These are phyloP conservation scores for Xylariaceae sp. DNA, from an alignment of 2,329 filamentous ascomycete genomes.

Conservation along the genomic window DNA sequence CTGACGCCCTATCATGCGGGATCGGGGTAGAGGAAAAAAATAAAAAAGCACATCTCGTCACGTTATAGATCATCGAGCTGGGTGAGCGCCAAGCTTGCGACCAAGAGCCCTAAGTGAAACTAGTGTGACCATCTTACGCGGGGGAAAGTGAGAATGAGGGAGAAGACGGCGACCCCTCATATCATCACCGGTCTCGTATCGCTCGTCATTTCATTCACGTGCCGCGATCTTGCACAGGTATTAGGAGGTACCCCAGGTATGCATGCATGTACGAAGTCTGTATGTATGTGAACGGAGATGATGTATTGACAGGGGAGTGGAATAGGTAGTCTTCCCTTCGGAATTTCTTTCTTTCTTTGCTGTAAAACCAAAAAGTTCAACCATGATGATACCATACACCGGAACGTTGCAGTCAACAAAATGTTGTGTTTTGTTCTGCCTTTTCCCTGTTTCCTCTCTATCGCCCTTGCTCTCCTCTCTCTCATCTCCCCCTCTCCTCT, in stretches of 20 bases:
- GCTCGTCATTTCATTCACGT: neutral
- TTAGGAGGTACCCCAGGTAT: neutral
- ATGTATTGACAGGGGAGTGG: slow-evolving; percentile 7
- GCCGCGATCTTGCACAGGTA: too few relatives aligned
- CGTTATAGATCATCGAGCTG: neutral
- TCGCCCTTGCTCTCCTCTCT: neutral
- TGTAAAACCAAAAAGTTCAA: neutral
- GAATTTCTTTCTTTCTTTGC: slow-evolving; percentile 6
- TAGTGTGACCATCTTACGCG: neutral
- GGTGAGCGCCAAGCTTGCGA: slow-evolving; percentile 7
- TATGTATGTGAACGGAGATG: neutral
- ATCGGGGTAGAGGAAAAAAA: too few relatives aligned
- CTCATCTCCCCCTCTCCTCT: neutral
- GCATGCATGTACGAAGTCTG: too few relatives aligned
- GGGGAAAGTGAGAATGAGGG: neutral
- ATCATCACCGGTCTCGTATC: neutral
- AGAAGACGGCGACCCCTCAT: neutral
- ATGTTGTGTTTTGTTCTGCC: neutral
- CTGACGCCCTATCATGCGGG: too few relatives aligned
- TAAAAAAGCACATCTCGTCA: neutral
- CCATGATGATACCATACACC: neutral
- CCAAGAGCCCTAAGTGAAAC: neutral
- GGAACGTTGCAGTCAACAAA: neutral
- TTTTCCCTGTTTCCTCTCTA: neutral
- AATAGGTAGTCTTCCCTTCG: slow-evolving; percentile 6